These are phyloP conservation scores for Pseudogymnoascus pannorum DNA, from an alignment of 2,329 filamentous ascomycete genomes.

Conservation along the genomic window DNA sequence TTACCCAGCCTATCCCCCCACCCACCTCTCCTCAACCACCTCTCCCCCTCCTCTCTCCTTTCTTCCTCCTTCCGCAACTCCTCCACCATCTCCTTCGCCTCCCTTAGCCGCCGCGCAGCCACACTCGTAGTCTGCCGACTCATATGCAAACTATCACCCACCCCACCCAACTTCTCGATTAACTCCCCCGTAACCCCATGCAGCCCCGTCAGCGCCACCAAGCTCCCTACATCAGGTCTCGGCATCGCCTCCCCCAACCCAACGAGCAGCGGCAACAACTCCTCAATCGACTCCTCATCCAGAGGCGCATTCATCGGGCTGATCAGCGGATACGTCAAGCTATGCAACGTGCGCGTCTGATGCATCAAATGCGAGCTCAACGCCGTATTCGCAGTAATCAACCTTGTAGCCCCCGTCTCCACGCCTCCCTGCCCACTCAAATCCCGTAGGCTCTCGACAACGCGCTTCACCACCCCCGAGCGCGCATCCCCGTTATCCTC, in stretches of 20 bases:
- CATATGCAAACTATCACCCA: slow-evolving; percentile 92
- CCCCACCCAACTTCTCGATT: slow-evolving; percentile 71
- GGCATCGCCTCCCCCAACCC: slow-evolving; percentile 61
- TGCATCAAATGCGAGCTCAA: slow-evolving; percentile 67
- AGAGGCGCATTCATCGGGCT: slow-evolving; percentile 60
- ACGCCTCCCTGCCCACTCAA: slow-evolving; percentile 66
- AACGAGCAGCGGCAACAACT: slow-evolving; percentile 60
- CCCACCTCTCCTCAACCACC: slow-evolving; percentile 73
- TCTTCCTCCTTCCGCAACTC: slow-evolving; percentile 83
- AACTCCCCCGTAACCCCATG: slow-evolving; percentile 66
- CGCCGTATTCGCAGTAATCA: slow-evolving; percentile 69
- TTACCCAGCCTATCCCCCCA: slow-evolving; percentile 72
- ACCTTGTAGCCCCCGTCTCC: slow-evolving; percentile 66
- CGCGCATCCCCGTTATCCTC: slow-evolving; percentile 58
- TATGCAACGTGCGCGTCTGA: slow-evolving; percentile 69
- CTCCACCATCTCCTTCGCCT: slow-evolving; percentile 74
- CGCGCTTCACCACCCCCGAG: slow-evolving; percentile 60
- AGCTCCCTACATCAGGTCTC: slow-evolving; percentile 51
- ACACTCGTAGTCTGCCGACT: slow-evolving; percentile 79
- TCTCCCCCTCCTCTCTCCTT: slow-evolving; percentile 69
- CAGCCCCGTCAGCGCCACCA: slow-evolving; percentile 60
- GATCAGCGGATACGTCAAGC: slow-evolving; percentile 62
- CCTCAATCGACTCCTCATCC: slow-evolving; percentile 58
- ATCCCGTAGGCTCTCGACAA: slow-evolving; percentile 63
- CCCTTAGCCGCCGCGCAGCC: slow-evolving; percentile 71